These are phyloP conservation scores for Lipomyces lipofer DNA, from an alignment of 805 yeast genomes.

Conservation along the genomic window DNA sequence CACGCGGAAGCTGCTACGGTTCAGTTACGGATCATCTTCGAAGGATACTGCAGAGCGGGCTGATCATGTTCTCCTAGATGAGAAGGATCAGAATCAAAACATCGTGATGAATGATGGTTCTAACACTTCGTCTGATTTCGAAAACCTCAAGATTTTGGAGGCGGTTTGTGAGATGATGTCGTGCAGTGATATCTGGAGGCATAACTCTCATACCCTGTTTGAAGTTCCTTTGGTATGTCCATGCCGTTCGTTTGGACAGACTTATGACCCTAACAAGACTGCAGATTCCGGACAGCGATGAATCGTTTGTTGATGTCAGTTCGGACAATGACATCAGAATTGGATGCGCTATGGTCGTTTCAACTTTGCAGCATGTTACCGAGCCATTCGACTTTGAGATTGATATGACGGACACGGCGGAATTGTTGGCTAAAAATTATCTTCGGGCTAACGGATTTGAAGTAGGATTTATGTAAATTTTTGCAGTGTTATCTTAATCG, in stretches of 20 bases:
- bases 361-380: constrained; percentile 1
- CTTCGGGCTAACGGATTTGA: no score
- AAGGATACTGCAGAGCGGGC: background rate
- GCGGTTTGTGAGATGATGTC: constrained; percentile 15
- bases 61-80: background rate
- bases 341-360: constrained; percentile 12
- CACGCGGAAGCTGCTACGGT: constrained; percentile 1
- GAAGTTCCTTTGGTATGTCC: constrained; percentile 23
- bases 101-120: background rate
- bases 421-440: no score
- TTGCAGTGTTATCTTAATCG: no score
- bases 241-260: background rate
- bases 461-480: no score
- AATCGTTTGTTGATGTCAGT: background rate
- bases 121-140: background rate
- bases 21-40: background rate
- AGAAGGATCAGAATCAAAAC: background rate
- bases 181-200: constrained; percentile 16
- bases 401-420: background rate
- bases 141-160: background rate
- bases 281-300: constrained; percentile 15
- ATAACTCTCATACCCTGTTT: constrained; percentile 10
- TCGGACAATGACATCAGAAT: constrained; percentile 4
- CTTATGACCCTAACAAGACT: background rate
- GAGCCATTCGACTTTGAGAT: constrained; percentile 13